Conservation (phyloP, 2,329 filamentous ascomycete genomes). For the Rutstroemia sp. region DNA sequence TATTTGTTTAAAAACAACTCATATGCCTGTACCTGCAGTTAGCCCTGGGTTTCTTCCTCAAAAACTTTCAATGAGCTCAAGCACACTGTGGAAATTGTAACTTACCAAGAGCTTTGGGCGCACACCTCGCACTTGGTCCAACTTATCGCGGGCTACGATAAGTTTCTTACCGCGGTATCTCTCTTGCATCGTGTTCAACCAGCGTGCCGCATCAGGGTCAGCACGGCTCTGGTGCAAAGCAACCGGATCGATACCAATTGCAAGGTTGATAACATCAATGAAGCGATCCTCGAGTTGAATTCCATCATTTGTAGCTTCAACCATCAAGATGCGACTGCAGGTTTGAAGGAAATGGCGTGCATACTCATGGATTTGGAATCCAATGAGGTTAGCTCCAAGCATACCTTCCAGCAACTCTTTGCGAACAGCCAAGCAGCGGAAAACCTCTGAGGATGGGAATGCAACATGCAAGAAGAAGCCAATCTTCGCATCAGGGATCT, state of each 20-base stretch:
- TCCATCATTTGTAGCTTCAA: constrained; percentile 82
- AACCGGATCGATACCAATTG: constrained; percentile 86
- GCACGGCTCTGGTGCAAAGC: constrained; percentile 65
- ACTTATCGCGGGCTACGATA: constrained; percentile 89
- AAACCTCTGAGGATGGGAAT: constrained; percentile 94
- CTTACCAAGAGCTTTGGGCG: constrained; percentile 72
- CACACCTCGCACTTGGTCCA: constrained; percentile 87
- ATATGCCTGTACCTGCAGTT: constrained; percentile 42
- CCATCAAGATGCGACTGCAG: constrained; percentile 82
- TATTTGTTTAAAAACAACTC: constrained; percentile 93
- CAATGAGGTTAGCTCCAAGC: constrained; percentile 84
- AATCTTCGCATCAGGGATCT: constrained; percentile 87
- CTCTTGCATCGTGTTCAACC: constrained; percentile 74
- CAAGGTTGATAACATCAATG: constrained; percentile 75
- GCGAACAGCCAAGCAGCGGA: constrained; percentile 81
- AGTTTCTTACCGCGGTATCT: constrained; percentile 83
- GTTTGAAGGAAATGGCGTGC: constrained; percentile 92
- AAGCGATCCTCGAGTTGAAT: constrained; percentile 89
- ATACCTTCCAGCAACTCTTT: constrained; percentile 86
- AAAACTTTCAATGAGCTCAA: not conserved
- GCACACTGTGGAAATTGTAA: not conserved
- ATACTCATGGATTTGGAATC: constrained; percentile 92
- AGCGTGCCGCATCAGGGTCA: constrained; percentile 65
- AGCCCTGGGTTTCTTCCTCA: not conserved
- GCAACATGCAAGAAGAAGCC: constrained; percentile 94